Evolutionary conservation across 495 filamentous ascomycete genomes (phyloP), one percentile per base, ranked within the genome.

Genomic region (Trichoderma erinaceum): DNA sequence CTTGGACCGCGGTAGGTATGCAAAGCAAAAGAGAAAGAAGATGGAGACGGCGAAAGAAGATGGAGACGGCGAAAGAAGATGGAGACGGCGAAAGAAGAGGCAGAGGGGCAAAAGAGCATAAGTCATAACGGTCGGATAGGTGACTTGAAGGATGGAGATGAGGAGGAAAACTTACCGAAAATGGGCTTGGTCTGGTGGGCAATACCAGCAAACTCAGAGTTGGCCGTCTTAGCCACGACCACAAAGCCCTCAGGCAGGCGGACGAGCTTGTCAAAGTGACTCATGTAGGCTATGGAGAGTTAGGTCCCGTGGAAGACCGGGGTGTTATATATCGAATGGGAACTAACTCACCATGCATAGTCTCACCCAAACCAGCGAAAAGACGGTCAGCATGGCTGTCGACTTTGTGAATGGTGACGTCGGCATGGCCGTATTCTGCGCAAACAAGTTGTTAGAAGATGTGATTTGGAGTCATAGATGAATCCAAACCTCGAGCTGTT

Each of bases 191-290:
- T 78, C 71, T 84, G 71, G 74, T 95, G 90, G 12, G 90, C 93
- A 71, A 97, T 95, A 56, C 85, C 91, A 4, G 93, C 93, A 73
- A 85, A 95, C 10, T 87, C 83, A 0, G 74, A 88, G 78, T 97
- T 95, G 44, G 75, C 66, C 12, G 92, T 91, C 7, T 82, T 88
- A 25, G 90, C 93, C 64, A 97, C 86, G 27, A 83, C 86, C 63
- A 84, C 74, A 78, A 94, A 97, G 6, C 81, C 82, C 7, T 86
- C 79, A 18, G 93, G 93, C 23, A 97, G 80, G 41, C 85, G 77
- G 25, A 80, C 82, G 3, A 97, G 84, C 80, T 96, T 95, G 73
- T 97, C 93, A 44, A 87, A 87, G 74, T 97, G 93, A 68, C 87
- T 90, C 93, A 97, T 97, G 83, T 86, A 96, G 8, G 90, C 86